These are phyloP conservation scores for Sarocladiaceae sp. DNA, from an alignment of 2,329 filamentous ascomycete genomes.

Conservation along the genomic window DNA sequence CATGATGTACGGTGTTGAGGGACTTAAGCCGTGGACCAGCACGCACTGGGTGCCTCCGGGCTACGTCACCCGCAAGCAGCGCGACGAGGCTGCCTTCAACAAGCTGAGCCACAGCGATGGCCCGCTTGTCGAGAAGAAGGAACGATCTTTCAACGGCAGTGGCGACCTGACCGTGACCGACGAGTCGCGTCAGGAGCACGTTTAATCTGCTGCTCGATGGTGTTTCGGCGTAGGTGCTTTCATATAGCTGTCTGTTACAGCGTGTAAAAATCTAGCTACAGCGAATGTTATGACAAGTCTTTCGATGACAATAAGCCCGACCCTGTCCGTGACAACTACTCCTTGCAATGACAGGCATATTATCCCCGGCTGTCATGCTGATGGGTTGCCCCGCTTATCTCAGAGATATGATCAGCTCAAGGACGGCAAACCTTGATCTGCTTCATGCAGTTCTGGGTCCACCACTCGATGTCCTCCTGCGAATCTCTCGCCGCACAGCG, in stretches of 20 bases:
- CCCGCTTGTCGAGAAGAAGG: constrained; percentile 14
- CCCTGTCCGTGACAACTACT: too few relatives aligned
- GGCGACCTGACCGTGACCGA: constrained; percentile 15
- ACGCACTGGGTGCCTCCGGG: constrained; percentile 43
- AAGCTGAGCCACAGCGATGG: constrained; percentile 13
- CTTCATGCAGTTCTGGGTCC: too few relatives aligned
- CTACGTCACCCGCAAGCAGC: constrained; percentile 33
- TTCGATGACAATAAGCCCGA: too few relatives aligned
- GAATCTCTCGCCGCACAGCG: too few relatives aligned
- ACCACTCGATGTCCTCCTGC: too few relatives aligned
- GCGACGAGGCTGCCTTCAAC: constrained; percentile 23
- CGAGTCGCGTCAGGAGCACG: constrained; percentile 16
- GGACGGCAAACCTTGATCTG: too few relatives aligned
- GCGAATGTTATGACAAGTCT: too few relatives aligned
- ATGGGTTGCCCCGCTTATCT: too few relatives aligned
- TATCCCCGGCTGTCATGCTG: too few relatives aligned
- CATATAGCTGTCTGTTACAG: neutral
- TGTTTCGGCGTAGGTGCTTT: neutral
- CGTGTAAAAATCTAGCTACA: too few relatives aligned
- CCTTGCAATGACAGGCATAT: too few relatives aligned
- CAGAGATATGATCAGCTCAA: too few relatives aligned
- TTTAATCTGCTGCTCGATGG: constrained; percentile 14
- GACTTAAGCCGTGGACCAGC: constrained; percentile 57
- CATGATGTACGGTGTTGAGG: constrained; percentile 56
- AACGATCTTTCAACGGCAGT: constrained; percentile 9